phyloP scores from a whole-genome alignment of 176 grass and related monocot genomes.

The Lolium perenne region DNA sequence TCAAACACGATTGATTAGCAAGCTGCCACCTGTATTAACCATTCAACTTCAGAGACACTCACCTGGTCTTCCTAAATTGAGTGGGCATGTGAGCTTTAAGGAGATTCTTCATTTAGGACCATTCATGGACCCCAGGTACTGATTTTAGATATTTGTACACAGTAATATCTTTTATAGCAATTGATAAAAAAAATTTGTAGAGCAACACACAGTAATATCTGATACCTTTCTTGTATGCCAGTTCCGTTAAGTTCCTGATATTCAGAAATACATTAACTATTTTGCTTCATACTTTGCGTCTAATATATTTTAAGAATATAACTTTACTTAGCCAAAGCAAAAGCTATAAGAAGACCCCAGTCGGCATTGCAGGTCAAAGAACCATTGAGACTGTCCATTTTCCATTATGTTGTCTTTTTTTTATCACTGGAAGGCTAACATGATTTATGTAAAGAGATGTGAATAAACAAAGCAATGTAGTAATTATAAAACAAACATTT shows the following conservation, averaged over 20 bases:
- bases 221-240: not conserved
- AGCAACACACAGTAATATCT: not conserved
- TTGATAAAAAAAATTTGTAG: too few relatives aligned
- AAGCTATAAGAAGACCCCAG: not conserved
- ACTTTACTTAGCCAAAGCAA: too few relatives aligned
- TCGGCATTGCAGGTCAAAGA: not conserved
- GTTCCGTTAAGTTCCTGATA: not conserved
- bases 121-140: constrained; percentile 77
- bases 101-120: constrained; percentile 66
- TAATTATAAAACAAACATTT: constrained; percentile 15
- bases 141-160: not conserved
- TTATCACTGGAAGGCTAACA: not conserved
- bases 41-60: constrained; percentile 65
- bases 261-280: not conserved
- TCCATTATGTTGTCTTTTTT: constrained; percentile 7
- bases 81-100: constrained; percentile 59
- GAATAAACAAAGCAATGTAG: constrained; percentile 16
- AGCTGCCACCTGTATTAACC: constrained; percentile 61
- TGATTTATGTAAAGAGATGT: not conserved
- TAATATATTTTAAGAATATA: not conserved
- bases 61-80: constrained; percentile 47
- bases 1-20: constrained; percentile 53
- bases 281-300: constrained; percentile 19
- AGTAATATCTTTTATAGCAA: not conserved
- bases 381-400: not conserved